phyloP scores from a whole-genome alignment of 208 protist species.

The Entamoeba invadens region DNA sequence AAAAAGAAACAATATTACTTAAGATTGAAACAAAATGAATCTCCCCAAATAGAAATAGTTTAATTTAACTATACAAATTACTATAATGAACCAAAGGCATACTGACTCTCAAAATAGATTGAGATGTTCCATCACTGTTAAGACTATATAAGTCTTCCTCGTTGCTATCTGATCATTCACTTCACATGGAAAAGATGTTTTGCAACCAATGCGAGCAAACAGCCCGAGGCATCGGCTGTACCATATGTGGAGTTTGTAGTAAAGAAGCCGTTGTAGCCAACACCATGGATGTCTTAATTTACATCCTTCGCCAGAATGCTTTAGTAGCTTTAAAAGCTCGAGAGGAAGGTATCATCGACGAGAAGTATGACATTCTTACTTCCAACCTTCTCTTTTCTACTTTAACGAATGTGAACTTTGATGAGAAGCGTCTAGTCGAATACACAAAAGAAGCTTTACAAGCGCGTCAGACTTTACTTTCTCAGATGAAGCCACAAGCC shows the following conservation, averaged over 20 bases:
- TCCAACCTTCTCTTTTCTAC: not conserved
- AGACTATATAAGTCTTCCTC: no score
- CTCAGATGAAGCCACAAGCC: no score
- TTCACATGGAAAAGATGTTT: not conserved
- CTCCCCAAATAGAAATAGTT: no score
- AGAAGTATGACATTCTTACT: not conserved
- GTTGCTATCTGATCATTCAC: no score
- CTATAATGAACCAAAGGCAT: no score
- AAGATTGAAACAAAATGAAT: no score
- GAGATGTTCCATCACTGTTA: no score
- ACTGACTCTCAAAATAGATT: no score
- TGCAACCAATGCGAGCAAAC: not conserved
- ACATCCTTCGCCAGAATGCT: not conserved
- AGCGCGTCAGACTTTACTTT: not conserved
- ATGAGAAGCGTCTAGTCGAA: not conserved
- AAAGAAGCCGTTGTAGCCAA: not conserved
- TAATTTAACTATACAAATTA: no score
- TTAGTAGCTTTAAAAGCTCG: not conserved
- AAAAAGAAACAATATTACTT: no score
- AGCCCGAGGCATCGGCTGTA: not conserved
- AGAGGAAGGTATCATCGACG: not conserved
- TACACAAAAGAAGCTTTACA: not conserved
- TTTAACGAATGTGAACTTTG: not conserved
- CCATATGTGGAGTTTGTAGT: not conserved
- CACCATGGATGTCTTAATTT: not conserved